Evolutionary conservation across 1,139 yeast species (phyloP).

Genomic region (Hanseniaspora gamundiae): DNA sequence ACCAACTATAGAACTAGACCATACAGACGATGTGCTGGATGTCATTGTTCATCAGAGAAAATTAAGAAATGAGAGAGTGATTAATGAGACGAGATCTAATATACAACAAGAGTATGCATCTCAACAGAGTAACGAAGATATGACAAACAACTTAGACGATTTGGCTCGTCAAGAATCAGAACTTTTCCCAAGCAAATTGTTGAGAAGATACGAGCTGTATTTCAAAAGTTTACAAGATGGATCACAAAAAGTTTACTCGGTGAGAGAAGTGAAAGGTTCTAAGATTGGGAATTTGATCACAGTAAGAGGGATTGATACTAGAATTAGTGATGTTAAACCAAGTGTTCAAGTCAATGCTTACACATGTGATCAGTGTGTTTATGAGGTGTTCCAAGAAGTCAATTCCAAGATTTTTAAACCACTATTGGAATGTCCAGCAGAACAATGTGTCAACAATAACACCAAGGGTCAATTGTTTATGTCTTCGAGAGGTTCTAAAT

Average conservation of each 20-base stretch:
- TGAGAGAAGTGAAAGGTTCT: conserved; percentile 77
- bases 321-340: conserved; percentile 95
- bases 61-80: conserved; percentile 48
- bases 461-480: conserved; percentile 82
- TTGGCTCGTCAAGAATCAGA: conserved; percentile 27
- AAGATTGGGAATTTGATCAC: conserved; percentile 81
- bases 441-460: conserved; percentile 65
- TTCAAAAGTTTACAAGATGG: conserved; percentile 59
- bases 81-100: conserved; percentile 17
- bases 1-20: conserved; percentile 57
- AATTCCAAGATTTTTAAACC: conserved; percentile 78
- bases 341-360: conserved; percentile 84
- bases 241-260: conserved; percentile 35
- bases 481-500: conserved; percentile 93
- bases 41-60: conserved; percentile 85
- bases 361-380: conserved; percentile 96
- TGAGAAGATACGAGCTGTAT: conserved; percentile 77
- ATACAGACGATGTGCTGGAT: conserved; percentile 84
- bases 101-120: conserved; percentile 5
- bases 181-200: conserved; percentile 73
- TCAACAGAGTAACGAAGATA: background rate
- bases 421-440: conserved; percentile 71
- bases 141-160: conserved; percentile 17
- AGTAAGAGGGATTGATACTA: conserved; percentile 84
- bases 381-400: conserved; percentile 92